Percentiles rank a stretch among this genome's conserved stretches.
phyloP scores from a whole-genome alignment of 2,329 filamentous ascomycete genomes.

The Hypoxylon sp. region DNA sequence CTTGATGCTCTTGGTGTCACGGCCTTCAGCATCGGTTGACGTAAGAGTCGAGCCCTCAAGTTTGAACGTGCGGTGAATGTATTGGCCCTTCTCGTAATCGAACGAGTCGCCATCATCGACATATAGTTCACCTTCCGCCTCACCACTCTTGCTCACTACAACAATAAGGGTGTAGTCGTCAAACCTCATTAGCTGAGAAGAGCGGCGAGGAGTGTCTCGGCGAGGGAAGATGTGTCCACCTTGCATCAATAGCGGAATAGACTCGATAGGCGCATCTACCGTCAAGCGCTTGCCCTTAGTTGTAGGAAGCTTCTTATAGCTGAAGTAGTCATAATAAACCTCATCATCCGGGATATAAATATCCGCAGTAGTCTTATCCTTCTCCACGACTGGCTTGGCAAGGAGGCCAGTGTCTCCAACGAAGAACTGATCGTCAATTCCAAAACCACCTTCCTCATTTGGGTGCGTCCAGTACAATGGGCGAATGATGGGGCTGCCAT shows the following conservation, averaged over 20 bases:
- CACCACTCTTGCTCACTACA: slow-evolving; percentile 70
- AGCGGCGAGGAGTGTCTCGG: slow-evolving; percentile 86
- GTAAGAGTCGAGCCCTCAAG: slow-evolving; percentile 69
- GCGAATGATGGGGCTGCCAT: slow-evolving; percentile 86
- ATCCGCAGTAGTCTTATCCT: slow-evolving; percentile 75
- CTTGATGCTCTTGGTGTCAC: slow-evolving; percentile 64
- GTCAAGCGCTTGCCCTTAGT: slow-evolving; percentile 75
- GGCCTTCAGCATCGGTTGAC: slow-evolving; percentile 72
- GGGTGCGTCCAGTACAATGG: slow-evolving; percentile 96
- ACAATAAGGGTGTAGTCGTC: slow-evolving; percentile 95
- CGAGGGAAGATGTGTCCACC: slow-evolving; percentile 92
- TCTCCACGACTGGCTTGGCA: slow-evolving; percentile 87
- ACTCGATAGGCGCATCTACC: slow-evolving; percentile 81
- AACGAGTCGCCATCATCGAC: slow-evolving; percentile 94
- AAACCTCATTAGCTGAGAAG: slow-evolving; percentile 87
- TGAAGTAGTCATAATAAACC: slow-evolving; percentile 95
- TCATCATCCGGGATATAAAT: slow-evolving; percentile 91
- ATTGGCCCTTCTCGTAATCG: slow-evolving; percentile 84
- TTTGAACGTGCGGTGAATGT: slow-evolving; percentile 83
- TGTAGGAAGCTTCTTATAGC: slow-evolving; percentile 76
- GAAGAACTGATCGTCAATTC: slow-evolving; percentile 92
- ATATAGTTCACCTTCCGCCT: slow-evolving; percentile 83
- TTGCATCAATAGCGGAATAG: slow-evolving; percentile 89
- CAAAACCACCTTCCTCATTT: slow-evolving; percentile 84
- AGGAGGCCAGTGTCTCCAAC: slow-evolving; percentile 87